Evolutionary conservation across 2,329 filamentous ascomycete species (phyloP).

Genomic region (Talaromyces amestolkiae): DNA sequence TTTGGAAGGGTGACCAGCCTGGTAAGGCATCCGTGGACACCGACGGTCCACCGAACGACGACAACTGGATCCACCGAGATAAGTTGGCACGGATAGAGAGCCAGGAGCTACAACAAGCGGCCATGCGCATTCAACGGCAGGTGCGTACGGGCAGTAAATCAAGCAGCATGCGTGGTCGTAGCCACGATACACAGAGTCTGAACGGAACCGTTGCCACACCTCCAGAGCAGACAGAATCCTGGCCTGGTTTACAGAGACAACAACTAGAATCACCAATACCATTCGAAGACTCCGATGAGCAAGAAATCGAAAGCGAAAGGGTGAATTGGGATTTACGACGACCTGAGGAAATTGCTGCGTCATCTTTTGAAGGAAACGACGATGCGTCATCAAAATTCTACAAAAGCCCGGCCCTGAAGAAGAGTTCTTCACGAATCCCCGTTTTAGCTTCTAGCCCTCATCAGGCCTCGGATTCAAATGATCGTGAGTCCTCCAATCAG

Average conservation of each 20-base stretch:
- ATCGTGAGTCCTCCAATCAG: slow-evolving; percentile 65
- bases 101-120: slow-evolving; percentile 50
- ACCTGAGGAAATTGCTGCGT: slow-evolving; percentile 71
- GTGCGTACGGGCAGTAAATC: slow-evolving; percentile 38
- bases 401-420: slow-evolving; percentile 54
- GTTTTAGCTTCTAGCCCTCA: slow-evolving; percentile 75
- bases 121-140: slow-evolving; percentile 43
- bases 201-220: slow-evolving; percentile 28
- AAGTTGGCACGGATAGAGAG: slow-evolving; percentile 52
- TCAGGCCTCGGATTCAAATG: slow-evolving; percentile 71
- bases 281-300: slow-evolving; percentile 41
- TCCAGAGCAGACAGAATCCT: slow-evolving; percentile 35
- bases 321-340: slow-evolving; percentile 69
- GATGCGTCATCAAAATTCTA: slow-evolving; percentile 47
- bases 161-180: slow-evolving; percentile 35
- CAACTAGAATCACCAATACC: slow-evolving; percentile 33
- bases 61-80: slow-evolving; percentile 52
- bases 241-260: slow-evolving; percentile 32
- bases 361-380: slow-evolving; percentile 36
- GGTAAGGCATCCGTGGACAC: slow-evolving; percentile 24
- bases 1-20: slow-evolving; percentile 23
- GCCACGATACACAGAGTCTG: slow-evolving; percentile 36
- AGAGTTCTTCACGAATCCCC: slow-evolving; percentile 77
- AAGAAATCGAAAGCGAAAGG: slow-evolving; percentile 41
- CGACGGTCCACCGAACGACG: slow-evolving; percentile 31